Percentiles rank a stretch among this genome's conserved stretches.
Evolutionary conservation across 805 yeast genomes (phyloP).

Genomic region (Blastobotrys attinorum): DNA sequence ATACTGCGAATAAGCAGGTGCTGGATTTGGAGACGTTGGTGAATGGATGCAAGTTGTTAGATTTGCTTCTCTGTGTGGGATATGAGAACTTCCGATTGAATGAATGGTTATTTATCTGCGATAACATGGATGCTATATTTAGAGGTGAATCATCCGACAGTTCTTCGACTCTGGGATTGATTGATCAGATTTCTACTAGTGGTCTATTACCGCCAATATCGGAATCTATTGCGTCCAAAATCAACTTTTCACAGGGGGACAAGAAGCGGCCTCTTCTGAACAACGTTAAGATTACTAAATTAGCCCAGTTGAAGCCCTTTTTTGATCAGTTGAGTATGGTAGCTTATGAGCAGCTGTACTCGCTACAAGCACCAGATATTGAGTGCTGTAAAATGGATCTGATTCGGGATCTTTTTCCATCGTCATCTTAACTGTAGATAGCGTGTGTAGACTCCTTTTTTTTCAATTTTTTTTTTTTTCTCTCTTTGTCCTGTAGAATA

Average conservation of each 20-base stretch:
- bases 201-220: no score
- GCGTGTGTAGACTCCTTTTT: no score
- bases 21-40: constrained; percentile 22
- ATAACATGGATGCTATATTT: constrained; percentile 51
- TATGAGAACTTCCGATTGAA: constrained; percentile 66
- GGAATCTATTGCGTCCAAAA: no score
- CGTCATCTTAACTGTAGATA: no score
- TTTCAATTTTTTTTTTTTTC: no score
- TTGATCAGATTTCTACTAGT: no score
- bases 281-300: no score
- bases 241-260: no score
- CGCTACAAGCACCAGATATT: constrained; percentile 37
- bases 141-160: constrained; percentile 27
- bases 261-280: no score
- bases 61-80: constrained; percentile 57
- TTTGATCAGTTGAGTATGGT: constrained; percentile 58
- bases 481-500: no score
- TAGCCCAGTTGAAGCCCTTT: constrained; percentile 50
- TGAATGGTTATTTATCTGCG: constrained; percentile 83
- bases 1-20: constrained; percentile 4
- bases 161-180: no score
- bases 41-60: constrained; percentile 70
- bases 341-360: constrained; percentile 59
- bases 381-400: constrained; percentile 49
- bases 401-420: constrained; percentile 45